A percentile compares a stretch with the other conserved stretches of the same genome.
phyloP scores from a whole-genome alignment of 441 rosid genomes.

The Brassica hybrid region DNA sequence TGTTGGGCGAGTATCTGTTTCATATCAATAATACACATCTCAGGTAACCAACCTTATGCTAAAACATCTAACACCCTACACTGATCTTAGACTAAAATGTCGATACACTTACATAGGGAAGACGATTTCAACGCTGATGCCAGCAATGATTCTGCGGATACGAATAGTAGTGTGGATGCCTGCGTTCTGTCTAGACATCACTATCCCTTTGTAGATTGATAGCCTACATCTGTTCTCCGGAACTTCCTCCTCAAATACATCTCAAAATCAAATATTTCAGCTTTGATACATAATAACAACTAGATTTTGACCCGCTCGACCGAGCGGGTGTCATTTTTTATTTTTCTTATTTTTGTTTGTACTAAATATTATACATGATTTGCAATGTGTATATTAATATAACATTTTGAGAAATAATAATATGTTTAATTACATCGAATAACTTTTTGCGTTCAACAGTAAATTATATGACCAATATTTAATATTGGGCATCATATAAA shows the following conservation, averaged over 20 bases:
- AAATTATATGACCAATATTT: no score
- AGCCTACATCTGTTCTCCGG: conserved; percentile 85
- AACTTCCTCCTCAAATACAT: conserved; percentile 61
- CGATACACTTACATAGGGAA: conserved; percentile 55
- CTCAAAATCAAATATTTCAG: conserved; percentile 3
- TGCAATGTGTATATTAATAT: no score
- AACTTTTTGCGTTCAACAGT: no score
- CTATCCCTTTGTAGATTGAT: conserved; percentile 72
- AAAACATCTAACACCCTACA: neutral
- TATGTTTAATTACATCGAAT: no score
- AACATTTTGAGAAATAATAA: no score
- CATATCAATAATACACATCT: conserved; percentile 9
- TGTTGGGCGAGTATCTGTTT: conserved; percentile 79
- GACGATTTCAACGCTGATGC: conserved; percentile 83
- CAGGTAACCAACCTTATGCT: neutral
- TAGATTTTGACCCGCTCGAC: no score
- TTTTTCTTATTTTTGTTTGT: no score
- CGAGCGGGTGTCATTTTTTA: no score
- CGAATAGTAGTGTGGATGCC: conserved; percentile 77
- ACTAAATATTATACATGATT: no score
- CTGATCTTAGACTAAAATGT: neutral
- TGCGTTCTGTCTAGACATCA: conserved; percentile 88
- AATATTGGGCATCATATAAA: no score
- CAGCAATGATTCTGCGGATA: conserved; percentile 81
- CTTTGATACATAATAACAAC: neutral